Evolutionary conservation across 352 stramenopile species (phyloP), one percentile per base, ranked within the genome.

Genomic region (Elongisporangium anandrum): DNA sequence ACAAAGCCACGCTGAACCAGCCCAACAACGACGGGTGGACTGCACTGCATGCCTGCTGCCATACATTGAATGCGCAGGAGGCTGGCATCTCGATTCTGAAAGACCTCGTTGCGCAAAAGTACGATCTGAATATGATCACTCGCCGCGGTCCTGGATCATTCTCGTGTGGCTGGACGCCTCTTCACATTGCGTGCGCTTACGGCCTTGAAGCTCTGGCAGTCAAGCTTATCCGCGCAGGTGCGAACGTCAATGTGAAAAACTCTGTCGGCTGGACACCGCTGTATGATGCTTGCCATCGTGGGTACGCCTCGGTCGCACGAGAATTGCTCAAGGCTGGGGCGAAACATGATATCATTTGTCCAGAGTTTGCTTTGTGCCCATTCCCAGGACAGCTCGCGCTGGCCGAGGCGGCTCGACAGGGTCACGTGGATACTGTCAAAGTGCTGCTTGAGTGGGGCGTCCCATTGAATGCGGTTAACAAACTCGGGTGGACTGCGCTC

Each of bases 11-110:
- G 26, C 60, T 94, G 26, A 80, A 89, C 24, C 59, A 74, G 48
- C 79, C 85, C 3, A 92, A 92, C 66, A 84, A 85, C 19, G 82
- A 94, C 54, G 79, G 73, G n/a, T 94, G 82, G 82, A 94, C 83
- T 0, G 81, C 82, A 7, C 58, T 94, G 5, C 85, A 94, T 56
- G 74, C 82, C 19, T 83, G 72, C n/a, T 90, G 77, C 54, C 85
- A 94, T 52, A 88, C 77, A 47, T 47, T 89, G 17, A 91, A 81
- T 45, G 72, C 79, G 0, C 77, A 90, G 49, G 82, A 92, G 26
- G 85, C 85, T 12, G 82, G 81, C 0, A 87, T 90, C 45, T 63
- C 74, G 3, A 89, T 94, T 56, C 68, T 94, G 19, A 79, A 90
- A 58, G 79, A 79, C 54, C 64, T 94, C 8, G 51, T 88, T 5